Evolutionary conservation across 23 red algal genomes (phyloP), one percentile per base, ranked within the genome.

Genomic region (Chondrus crispus): DNA sequence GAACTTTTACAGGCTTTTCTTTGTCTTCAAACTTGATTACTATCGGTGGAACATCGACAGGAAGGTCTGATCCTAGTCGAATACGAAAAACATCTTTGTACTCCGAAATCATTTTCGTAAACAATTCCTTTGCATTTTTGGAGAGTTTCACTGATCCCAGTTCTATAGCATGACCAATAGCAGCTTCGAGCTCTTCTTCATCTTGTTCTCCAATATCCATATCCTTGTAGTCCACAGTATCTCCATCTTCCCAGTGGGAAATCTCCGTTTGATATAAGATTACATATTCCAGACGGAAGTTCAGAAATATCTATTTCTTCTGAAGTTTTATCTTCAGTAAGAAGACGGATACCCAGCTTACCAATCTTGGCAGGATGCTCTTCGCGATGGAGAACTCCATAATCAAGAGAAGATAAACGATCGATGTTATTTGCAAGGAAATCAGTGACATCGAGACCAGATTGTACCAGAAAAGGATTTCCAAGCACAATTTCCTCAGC

Each of bases 381-480:
- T 36, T 35, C 24, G 47, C 35, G 62, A n/a, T 62, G 36, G 16
- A 85, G 50, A 30, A 14, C 36, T 14, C 52, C 53, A 66, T 62
- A 85, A 62, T 85, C 54, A 33, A 85, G 19, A 85, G 52, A 66
- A 3, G 81, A 13, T 40, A 85, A 51, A 18, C 50, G 53, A 20
- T 85, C 47, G 45, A 85, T 85, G 58, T 85, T 85, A 38, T 85
- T 0, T 13, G 55, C 52, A 64, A 85, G 40, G 45, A 85, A 85
- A 8, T 85, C 81, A 13, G 16, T 85, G 0, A 85, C 49, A 64
- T 85, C 52, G 16, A 85, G 81, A 10, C 50, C 81, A 42, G 81
- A 85, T 20, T 29, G 0, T 32, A 62, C 45, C 32, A 85, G 26
- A 54, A 85, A 64, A 32, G 49, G 49, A 29, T 85, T 55, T 30